Conservation (phyloP, 441 rosid genomes). For the Theobroma grandiflorum region DNA sequence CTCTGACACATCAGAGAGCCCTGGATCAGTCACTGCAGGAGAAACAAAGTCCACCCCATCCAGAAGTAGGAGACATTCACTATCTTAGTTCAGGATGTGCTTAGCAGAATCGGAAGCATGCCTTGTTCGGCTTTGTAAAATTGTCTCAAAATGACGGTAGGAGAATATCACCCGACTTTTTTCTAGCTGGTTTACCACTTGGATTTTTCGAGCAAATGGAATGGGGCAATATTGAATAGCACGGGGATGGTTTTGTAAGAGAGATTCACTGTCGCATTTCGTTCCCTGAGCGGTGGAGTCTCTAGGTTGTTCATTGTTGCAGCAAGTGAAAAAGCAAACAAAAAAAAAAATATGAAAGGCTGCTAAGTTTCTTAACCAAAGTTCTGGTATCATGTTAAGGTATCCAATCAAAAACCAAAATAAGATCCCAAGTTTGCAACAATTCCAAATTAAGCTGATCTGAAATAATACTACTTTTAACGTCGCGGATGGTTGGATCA, state of each 20-base stretch:
- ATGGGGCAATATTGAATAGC: slow-evolving; percentile 5
- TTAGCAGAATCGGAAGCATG: background rate
- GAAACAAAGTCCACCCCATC: slow-evolving; percentile 61
- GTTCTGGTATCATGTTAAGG: background rate
- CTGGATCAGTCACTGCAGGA: slow-evolving; percentile 55
- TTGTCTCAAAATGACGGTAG: slow-evolving; percentile 39
- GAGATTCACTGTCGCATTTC: background rate
- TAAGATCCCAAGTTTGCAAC: background rate
- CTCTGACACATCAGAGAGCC: slow-evolving; percentile 71
- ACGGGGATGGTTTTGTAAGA: slow-evolving; percentile 26
- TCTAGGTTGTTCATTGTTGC: slow-evolving; percentile 13
- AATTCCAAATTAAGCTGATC: background rate
- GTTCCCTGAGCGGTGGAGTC: background rate
- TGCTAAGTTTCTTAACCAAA: background rate
- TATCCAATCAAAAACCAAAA: background rate
- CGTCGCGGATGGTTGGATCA: background rate
- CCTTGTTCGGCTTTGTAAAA: slow-evolving; percentile 42
- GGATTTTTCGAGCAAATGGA: slow-evolving; percentile 21
- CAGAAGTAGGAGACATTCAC: slow-evolving; percentile 63
- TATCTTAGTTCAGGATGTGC: slow-evolving; percentile 31
- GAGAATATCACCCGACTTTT: slow-evolving; percentile 34
- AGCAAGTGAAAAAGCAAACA: too few species aligned
- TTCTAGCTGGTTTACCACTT: slow-evolving; percentile 30
- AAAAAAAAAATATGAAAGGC: background rate
- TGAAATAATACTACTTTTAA: background rate